Base-by-base conservation (phyloP, 1,284 basidiomycete species). In the Boletus albobrunnescens region DNA sequence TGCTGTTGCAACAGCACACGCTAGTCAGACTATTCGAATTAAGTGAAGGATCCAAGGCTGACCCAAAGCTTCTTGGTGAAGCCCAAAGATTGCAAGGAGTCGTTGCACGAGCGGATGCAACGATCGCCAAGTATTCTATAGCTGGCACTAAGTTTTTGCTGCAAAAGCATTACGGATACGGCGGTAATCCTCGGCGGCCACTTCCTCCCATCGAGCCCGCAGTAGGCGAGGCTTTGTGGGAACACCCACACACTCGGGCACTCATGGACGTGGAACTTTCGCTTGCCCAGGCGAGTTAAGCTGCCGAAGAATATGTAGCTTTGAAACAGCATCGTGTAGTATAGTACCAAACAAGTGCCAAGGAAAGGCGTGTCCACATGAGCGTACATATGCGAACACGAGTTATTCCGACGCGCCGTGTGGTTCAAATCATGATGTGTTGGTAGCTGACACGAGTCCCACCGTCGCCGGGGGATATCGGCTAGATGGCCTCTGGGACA, bases 61-160 rank as follows among this genome's bases (percentile, higher is more conserved):
- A 84, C 54, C 69, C 74, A 11, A 73, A 77, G n/a, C 61, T 79
- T 22, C 76, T 93, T 39, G 66, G 75, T 2, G 81, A 89, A 65
- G 87, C 90, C 1, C 84, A 87, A 58, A 74, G 72, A 22, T 64
- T 94, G 36, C 91, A 94, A 65, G 87, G 83, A 23, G 79, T 92
- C 50, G 74, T 90, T 41, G 86, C 87, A 19, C 81, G 79, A 27
- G 90, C 83, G 4, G 92, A 95, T 63, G 84, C 75, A 53, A 87
- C 88, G 12, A 84, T 92, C 58, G 79, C 86, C 23, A 87, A 87
- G 63, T 70, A 80, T 3, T 87, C 85, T 4, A 87, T 94, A 56
- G 71, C 86, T 1, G 91, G 91, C 7, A 92, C 87, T 12, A 95
- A 95, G 70, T 84, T 73, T 64, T 75, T 90, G 43, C 68, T 93